Evolutionary conservation across 345 rosid genomes (phyloP).

Genomic region (Laguncularia racemosa): DNA sequence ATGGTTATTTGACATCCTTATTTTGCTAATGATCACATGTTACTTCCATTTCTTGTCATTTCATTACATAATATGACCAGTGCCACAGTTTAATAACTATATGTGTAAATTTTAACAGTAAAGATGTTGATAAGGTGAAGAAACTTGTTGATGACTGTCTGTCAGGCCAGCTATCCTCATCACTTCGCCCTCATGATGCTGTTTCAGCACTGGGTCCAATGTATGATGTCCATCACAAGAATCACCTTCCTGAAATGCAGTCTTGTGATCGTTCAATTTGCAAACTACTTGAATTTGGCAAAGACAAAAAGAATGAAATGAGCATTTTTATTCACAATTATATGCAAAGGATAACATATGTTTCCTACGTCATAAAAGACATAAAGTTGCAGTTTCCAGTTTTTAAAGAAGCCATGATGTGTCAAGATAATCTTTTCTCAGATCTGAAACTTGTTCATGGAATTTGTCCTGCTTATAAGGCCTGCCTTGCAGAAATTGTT

Average conservation of each 20-base stretch:
- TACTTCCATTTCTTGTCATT: too few relatives aligned
- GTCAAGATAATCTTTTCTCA: constrained; percentile 65
- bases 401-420: constrained; percentile 86
- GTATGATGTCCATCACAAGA: constrained; percentile 96
- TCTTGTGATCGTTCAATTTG: constrained; percentile 49
- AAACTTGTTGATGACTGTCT: constrained; percentile 92
- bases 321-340: constrained; percentile 67
- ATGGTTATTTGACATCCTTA: too few relatives aligned
- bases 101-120: constrained; percentile 48
- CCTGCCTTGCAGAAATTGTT: constrained; percentile 93
- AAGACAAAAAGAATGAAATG: constrained; percentile 84
- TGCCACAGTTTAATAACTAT: constrained; percentile 12
- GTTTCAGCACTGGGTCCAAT: constrained; percentile 98
- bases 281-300: constrained; percentile 65
- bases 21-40: too few relatives aligned
- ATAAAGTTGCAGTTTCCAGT: constrained; percentile 88
- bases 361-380: constrained; percentile 73
- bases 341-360: constrained; percentile 75
- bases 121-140: constrained; percentile 89
- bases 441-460: constrained; percentile 68
- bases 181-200: constrained; percentile 96
- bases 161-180: constrained; percentile 70
- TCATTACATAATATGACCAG: not conserved
- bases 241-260: constrained; percentile 78
- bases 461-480: constrained; percentile 87